Evolutionary conservation across 2,329 filamentous ascomycete genomes (phyloP).

Genomic region (Stenocarpella maydis): DNA sequence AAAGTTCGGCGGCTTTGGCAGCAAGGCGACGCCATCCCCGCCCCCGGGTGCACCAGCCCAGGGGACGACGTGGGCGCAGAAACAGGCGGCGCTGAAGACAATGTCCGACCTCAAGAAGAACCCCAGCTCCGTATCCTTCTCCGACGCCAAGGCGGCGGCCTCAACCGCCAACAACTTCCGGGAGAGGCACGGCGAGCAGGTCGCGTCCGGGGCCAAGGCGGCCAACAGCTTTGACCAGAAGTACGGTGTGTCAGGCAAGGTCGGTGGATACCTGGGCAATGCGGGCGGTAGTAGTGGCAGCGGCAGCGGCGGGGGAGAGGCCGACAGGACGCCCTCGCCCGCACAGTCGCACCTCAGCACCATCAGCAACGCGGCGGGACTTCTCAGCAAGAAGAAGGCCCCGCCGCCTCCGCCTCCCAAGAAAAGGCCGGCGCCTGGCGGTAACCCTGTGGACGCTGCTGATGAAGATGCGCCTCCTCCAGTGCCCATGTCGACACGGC

Average conservation of each 20-base stretch:
- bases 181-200: slow-evolving; percentile 73
- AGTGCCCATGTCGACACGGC: slow-evolving; percentile 60
- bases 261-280: slow-evolving; percentile 41
- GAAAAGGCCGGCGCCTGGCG: slow-evolving; percentile 53
- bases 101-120: slow-evolving; percentile 67
- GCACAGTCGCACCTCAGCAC: slow-evolving; percentile 30
- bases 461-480: slow-evolving; percentile 55
- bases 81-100: slow-evolving; percentile 69
- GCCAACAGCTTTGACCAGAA: slow-evolving; percentile 68
- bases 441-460: slow-evolving; percentile 30
- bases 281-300: slow-evolving; percentile 1
- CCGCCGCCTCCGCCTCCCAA: slow-evolving; percentile 60
- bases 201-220: slow-evolving; percentile 65
- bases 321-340: not conserved
- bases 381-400: slow-evolving; percentile 60
- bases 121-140: slow-evolving; percentile 66
- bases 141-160: slow-evolving; percentile 66
- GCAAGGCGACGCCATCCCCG: slow-evolving; percentile 36
- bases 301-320: not conserved
- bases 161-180: slow-evolving; percentile 74
- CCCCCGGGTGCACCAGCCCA: slow-evolving; percentile 45
- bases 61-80: slow-evolving; percentile 71
- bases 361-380: slow-evolving; percentile 34
- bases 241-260: slow-evolving; percentile 60
- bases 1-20: slow-evolving; percentile 49